phyloP scores from a whole-genome alignment of 2,329 filamentous ascomycete species.

The Acrodontium crateriforme region DNA sequence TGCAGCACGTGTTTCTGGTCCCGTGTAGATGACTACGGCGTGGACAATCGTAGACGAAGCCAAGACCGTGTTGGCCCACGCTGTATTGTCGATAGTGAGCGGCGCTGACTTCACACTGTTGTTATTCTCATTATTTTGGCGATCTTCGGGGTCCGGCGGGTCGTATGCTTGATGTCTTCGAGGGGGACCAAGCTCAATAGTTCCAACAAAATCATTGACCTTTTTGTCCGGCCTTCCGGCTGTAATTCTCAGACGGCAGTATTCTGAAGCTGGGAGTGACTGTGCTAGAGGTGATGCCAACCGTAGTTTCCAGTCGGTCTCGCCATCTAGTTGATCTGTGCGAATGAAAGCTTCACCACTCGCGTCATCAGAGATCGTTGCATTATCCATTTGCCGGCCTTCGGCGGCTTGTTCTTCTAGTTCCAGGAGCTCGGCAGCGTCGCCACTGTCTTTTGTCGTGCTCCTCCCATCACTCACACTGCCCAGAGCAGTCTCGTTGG shows the following conservation, averaged over 20 bases:
- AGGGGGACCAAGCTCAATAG: slow-evolving; percentile 54
- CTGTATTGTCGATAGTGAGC: slow-evolving; percentile 89
- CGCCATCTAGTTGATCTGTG: slow-evolving; percentile 92
- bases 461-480: too few relatives aligned
- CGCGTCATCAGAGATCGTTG: slow-evolving; percentile 21
- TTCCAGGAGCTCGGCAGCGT: slow-evolving; percentile 18
- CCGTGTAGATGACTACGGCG: slow-evolving; percentile 87
- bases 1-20: slow-evolving; percentile 82
- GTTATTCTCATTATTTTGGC: neutral
- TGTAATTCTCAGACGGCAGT: slow-evolving; percentile 52
- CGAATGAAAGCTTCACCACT: slow-evolving; percentile 86
- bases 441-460: slow-evolving; percentile 25
- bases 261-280: slow-evolving; percentile 55
- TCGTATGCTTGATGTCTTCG: slow-evolving; percentile 33
- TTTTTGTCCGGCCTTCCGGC: slow-evolving; percentile 85
- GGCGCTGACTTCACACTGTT: slow-evolving; percentile 41
- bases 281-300: slow-evolving; percentile 79
- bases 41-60: slow-evolving; percentile 82
- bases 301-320: slow-evolving; percentile 96
- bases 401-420: slow-evolving; percentile 23
- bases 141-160: slow-evolving; percentile 16
- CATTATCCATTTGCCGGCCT: slow-evolving; percentile 13
- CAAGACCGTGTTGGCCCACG: slow-evolving; percentile 96
- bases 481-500: slow-evolving; percentile 38
- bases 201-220: slow-evolving; percentile 92